Evolutionary conservation across 495 filamentous ascomycete species (phyloP).

Genomic region (Hypomontagnella monticulosa): DNA sequence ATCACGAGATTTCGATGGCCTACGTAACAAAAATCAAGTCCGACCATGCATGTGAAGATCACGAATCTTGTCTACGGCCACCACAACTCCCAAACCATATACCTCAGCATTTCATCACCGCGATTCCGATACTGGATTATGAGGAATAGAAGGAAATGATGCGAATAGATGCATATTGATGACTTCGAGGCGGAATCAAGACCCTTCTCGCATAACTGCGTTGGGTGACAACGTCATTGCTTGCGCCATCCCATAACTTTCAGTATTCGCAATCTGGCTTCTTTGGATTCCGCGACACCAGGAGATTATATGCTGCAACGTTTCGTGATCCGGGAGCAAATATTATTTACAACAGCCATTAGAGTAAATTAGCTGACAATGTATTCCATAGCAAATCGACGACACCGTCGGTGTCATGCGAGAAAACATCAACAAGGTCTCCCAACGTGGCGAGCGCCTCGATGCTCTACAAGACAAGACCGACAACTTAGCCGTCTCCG

Average conservation of each 20-base stretch:
- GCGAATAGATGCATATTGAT: constrained; percentile 9
- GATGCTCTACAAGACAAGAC: constrained; percentile 95
- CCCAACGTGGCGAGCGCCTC: constrained; percentile 88
- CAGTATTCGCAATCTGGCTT: not conserved
- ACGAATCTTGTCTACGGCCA: not conserved
- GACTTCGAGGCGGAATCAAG: not conserved
- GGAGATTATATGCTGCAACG: not conserved
- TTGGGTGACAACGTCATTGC: not conserved
- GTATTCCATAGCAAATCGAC: constrained; percentile 83
- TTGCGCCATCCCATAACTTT: not conserved
- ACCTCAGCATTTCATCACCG: not conserved
- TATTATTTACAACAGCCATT: not conserved
- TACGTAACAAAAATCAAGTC: constrained; percentile 16
- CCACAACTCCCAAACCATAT: not conserved
- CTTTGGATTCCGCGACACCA: constrained; percentile 7
- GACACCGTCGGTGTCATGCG: constrained; percentile 92
- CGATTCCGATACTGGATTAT: not conserved
- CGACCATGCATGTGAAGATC: constrained; percentile 16
- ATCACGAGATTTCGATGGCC: constrained; percentile 36
- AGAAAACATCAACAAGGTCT: constrained; percentile 93
- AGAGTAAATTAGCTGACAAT: constrained; percentile 41
- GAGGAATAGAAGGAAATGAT: constrained; percentile 6
- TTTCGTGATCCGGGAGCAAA: constrained; percentile 12
- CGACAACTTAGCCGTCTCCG: constrained; percentile 87
- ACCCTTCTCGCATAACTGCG: not conserved